These are phyloP conservation scores for Plasmodium reichenowi DNA, from an alignment of 169 alveolate genomes.

Conservation along the genomic window DNA sequence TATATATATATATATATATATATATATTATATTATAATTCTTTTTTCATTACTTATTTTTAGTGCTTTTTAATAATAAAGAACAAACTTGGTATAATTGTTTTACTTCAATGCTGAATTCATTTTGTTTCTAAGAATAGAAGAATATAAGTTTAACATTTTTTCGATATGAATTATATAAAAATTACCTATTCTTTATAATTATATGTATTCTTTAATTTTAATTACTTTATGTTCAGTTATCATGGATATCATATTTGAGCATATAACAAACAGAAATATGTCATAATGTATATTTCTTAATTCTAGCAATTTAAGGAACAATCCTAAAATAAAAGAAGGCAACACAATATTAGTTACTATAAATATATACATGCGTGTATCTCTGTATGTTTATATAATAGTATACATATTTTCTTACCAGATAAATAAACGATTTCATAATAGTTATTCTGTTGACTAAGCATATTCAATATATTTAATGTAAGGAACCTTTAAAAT, in stretches of 20 bases:
- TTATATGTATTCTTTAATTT: not conserved
- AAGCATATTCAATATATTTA: conserved; percentile 35
- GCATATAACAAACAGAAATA: conserved; percentile 37
- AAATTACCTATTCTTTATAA: not conserved
- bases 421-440: conserved; percentile 35
- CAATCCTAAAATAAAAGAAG: conserved; percentile 47
- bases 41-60: conserved; percentile 36
- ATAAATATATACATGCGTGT: not conserved
- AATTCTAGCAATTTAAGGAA: conserved; percentile 47
- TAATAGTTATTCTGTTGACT: conserved; percentile 24
- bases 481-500: conserved; percentile 17
- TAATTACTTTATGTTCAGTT: conserved; percentile 24
- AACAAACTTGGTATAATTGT: conserved; percentile 36
- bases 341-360: not conserved
- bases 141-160: not conserved
- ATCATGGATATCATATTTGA: conserved; percentile 36
- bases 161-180: not conserved
- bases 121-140: conserved; percentile 9
- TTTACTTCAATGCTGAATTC: conserved; percentile 8
- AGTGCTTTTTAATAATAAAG: conserved; percentile 26
- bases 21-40: not conserved
- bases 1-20: not conserved
- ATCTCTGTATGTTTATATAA: too few species aligned
- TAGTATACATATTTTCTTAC: conserved; percentile 11
- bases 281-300: conserved; percentile 33